phyloP scores from a whole-genome alignment of 495 filamentous ascomycete species.

The Penicillium desertorum region DNA sequence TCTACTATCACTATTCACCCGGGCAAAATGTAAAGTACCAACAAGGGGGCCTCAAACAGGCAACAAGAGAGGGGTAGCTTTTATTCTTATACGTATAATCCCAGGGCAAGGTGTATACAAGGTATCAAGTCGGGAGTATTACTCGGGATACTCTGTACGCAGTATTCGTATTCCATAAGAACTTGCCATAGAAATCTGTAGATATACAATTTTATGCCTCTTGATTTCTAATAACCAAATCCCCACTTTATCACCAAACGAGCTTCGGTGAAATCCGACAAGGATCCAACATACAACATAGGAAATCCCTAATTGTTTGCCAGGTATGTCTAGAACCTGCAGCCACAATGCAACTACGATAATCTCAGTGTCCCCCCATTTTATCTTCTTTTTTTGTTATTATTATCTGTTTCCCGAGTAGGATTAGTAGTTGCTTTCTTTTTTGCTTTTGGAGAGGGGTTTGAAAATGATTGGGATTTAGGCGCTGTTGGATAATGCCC shows the following conservation, averaged over 20 bases:
- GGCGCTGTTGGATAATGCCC: slow-evolving; percentile 10
- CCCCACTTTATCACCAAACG: background rate
- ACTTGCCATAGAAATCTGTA: background rate
- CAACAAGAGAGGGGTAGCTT: slow-evolving; percentile 3
- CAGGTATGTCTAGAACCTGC: slow-evolving; percentile 14
- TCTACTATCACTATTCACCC: background rate
- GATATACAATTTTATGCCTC: background rate
- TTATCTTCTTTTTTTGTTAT: background rate
- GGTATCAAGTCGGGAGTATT: no score
- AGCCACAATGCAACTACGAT: slow-evolving; percentile 13
- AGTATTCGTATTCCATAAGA: background rate
- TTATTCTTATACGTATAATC: background rate
- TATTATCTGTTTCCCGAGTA: background rate
- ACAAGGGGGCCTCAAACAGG: background rate
- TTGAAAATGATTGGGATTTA: background rate
- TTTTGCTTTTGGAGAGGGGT: background rate
- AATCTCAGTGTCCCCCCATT: background rate
- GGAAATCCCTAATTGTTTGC: slow-evolving; percentile 8
- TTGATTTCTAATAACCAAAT: background rate
- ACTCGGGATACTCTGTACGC: background rate
- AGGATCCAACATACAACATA: background rate
- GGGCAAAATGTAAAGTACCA: slow-evolving; percentile 5
- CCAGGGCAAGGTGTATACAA: no score
- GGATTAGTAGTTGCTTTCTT: background rate
- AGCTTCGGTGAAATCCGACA: slow-evolving; percentile 6